phyloP scores from a whole-genome alignment of 2,329 filamentous ascomycete species.

The Ophiocordyceps australis region DNA sequence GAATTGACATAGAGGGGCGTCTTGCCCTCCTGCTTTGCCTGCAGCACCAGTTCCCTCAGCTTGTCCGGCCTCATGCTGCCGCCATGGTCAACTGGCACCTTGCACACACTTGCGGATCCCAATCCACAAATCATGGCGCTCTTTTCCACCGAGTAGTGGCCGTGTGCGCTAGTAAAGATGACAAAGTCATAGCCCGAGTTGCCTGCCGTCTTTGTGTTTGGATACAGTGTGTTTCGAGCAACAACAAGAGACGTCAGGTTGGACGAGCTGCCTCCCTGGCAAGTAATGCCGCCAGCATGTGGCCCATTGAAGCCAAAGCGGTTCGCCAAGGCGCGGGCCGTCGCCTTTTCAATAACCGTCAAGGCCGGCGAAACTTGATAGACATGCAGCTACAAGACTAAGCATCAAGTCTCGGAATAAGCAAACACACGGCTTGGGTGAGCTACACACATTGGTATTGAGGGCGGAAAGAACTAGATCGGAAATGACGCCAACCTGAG shows the following conservation, averaged over 20 bases:
- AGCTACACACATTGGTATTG: constrained; percentile 60
- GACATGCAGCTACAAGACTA: constrained; percentile 50
- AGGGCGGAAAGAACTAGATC: constrained; percentile 71
- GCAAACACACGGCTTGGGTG: background rate
- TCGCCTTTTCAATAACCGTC: constrained; percentile 74
- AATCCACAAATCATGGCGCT: constrained; percentile 82
- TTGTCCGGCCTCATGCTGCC: constrained; percentile 55
- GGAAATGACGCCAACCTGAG: constrained; percentile 61
- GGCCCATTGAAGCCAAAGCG: constrained; percentile 61
- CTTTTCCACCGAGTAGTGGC: constrained; percentile 91
- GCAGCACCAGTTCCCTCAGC: constrained; percentile 42
- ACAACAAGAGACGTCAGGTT: constrained; percentile 77
- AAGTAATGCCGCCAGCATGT: constrained; percentile 54
- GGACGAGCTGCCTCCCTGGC: constrained; percentile 68
- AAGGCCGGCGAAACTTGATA: constrained; percentile 86
- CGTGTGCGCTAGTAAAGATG: constrained; percentile 75
- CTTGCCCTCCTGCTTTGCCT: constrained; percentile 46
- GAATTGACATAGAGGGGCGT: constrained; percentile 92
- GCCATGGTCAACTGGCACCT: constrained; percentile 52
- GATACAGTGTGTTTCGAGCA: constrained; percentile 73
- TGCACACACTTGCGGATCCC: constrained; percentile 53
- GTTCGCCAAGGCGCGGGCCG: constrained; percentile 50
- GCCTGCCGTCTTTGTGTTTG: constrained; percentile 56
- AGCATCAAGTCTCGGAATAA: no score
- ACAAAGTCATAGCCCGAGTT: constrained; percentile 51